A percentile compares a stretch with the other conserved stretches of the same genome.
Evolutionary conservation across 805 yeast genomes (phyloP).

Genomic region (Yarrowia deformans): DNA sequence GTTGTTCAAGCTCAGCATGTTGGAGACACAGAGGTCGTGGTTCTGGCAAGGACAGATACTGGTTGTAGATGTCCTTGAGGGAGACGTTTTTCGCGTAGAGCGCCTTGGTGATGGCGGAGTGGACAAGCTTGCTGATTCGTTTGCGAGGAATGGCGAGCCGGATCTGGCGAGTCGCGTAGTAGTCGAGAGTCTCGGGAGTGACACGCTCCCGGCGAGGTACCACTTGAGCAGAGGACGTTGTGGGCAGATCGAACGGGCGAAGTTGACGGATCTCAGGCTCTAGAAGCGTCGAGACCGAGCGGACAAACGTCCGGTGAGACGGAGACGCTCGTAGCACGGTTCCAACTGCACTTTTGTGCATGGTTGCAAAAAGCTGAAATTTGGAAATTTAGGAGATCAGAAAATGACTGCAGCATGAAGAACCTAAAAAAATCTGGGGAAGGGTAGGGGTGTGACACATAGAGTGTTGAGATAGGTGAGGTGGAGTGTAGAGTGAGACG

Average conservation of each 20-base stretch:
- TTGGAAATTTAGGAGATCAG: neutral
- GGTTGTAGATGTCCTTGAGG: conserved; percentile 2
- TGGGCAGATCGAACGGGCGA: conserved; percentile 19
- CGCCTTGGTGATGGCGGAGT: neutral
- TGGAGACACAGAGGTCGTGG: conserved; percentile 10
- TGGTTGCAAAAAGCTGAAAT: neutral
- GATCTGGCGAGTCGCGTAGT: neutral
- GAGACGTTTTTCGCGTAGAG: neutral
- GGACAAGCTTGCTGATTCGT: neutral
- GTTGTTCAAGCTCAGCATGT: conserved; percentile 29
- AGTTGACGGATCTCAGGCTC: conserved; percentile 9
- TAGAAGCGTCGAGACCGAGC: neutral
- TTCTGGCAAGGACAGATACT: neutral
- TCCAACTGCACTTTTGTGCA: conserved; percentile 14
- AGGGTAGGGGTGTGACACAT: neutral
- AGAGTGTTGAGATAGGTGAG: too few relatives aligned
- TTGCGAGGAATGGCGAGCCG: conserved; percentile 8
- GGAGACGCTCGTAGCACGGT: neutral
- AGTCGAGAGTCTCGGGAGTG: neutral
- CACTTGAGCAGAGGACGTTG: neutral
- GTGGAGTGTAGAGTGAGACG: too few relatives aligned
- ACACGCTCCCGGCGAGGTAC: too few relatives aligned
- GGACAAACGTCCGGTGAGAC: neutral
- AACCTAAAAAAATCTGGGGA: conserved; percentile 1
- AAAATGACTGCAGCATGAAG: neutral